These are phyloP conservation scores for Penicillium olsonii DNA, from an alignment of 2,329 filamentous ascomycete species.

Conservation along the genomic window DNA sequence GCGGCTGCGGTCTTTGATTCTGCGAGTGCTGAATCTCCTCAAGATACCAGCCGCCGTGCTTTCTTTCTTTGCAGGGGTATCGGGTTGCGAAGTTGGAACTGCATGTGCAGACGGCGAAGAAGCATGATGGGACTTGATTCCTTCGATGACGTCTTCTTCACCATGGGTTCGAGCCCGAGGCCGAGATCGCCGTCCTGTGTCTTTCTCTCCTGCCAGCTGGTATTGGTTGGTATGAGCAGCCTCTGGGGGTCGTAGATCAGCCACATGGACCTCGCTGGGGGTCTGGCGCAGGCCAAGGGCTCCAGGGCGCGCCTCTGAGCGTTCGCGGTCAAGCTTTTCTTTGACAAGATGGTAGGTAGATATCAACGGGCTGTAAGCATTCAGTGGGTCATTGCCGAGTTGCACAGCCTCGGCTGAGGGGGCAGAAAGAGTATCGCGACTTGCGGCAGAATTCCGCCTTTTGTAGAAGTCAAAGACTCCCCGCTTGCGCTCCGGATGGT, in stretches of 20 bases:
- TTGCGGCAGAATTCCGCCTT: slow-evolving; percentile 77
- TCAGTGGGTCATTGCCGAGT: slow-evolving; percentile 80
- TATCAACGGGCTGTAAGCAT: slow-evolving; percentile 87
- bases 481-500: slow-evolving; percentile 73
- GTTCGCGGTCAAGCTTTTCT: slow-evolving; percentile 86
- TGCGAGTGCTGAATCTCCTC: slow-evolving; percentile 85
- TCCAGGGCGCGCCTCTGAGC: slow-evolving; percentile 60
- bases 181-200: slow-evolving; percentile 78
- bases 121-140: slow-evolving; percentile 66
- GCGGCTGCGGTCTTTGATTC: slow-evolving; percentile 60
- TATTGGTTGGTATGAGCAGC: slow-evolving; percentile 90
- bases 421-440: slow-evolving; percentile 79
- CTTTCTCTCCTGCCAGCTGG: slow-evolving; percentile 85
- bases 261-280: slow-evolving; percentile 63
- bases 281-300: slow-evolving; percentile 58
- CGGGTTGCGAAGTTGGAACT: slow-evolving; percentile 58
- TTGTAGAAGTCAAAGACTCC: slow-evolving; percentile 98
- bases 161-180: slow-evolving; percentile 90
- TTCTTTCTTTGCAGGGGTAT: slow-evolving; percentile 74
- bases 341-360: slow-evolving; percentile 96
- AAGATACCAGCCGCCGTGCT: slow-evolving; percentile 82
- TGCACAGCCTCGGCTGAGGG: slow-evolving; percentile 85
- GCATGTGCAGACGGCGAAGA: slow-evolving; percentile 50
- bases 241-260: slow-evolving; percentile 77
- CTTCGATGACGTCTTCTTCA: slow-evolving; percentile 83